These are phyloP conservation scores for Nemania abortiva DNA, from an alignment of 2,329 filamentous ascomycete genomes.

Conservation along the genomic window DNA sequence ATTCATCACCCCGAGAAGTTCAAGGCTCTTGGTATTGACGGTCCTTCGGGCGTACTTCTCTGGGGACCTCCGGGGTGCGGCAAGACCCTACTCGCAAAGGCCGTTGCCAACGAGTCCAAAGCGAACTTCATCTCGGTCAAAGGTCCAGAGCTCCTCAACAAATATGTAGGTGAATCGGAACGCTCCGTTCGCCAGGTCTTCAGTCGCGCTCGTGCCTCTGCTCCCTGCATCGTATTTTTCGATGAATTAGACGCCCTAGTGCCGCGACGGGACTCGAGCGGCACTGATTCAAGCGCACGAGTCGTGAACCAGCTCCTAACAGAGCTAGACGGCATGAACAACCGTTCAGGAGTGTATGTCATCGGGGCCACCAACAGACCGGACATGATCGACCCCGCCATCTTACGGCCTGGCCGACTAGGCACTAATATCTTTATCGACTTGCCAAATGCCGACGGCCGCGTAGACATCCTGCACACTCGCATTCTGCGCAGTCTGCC, in stretches of 20 bases:
- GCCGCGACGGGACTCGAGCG: slow-evolving; percentile 80
- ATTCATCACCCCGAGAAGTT: slow-evolving; percentile 87
- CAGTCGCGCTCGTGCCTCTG: slow-evolving; percentile 83
- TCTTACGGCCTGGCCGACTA: slow-evolving; percentile 90
- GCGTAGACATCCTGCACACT: slow-evolving; percentile 86
- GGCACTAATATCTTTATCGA: slow-evolving; percentile 92
- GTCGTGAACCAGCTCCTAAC: slow-evolving; percentile 96
- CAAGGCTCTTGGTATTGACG: slow-evolving; percentile 79
- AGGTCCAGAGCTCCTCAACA: slow-evolving; percentile 95
- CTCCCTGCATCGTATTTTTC: slow-evolving; percentile 97
- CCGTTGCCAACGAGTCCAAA: slow-evolving; percentile 93
- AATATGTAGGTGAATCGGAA: slow-evolving; percentile 97
- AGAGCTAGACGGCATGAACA: slow-evolving; percentile 88
- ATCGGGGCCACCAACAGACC: slow-evolving; percentile 95
- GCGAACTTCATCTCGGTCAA: slow-evolving; percentile 99
- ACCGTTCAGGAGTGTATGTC: slow-evolving; percentile 88
- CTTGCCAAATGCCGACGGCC: slow-evolving; percentile 80
- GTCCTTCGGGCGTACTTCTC: slow-evolving; percentile 88
- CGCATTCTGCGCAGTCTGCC: slow-evolving; percentile 55
- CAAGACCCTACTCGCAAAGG: slow-evolving; percentile 95
- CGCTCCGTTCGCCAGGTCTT: slow-evolving; percentile 94
- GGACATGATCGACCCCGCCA: slow-evolving; percentile 95
- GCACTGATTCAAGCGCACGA: slow-evolving; percentile 85
- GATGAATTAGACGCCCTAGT: slow-evolving; percentile 96
- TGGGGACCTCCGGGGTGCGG: slow-evolving; percentile 98